These are phyloP conservation scores for Lenzites betulinus DNA, from an alignment of 768 basidiomycete species.

Conservation along the genomic window DNA sequence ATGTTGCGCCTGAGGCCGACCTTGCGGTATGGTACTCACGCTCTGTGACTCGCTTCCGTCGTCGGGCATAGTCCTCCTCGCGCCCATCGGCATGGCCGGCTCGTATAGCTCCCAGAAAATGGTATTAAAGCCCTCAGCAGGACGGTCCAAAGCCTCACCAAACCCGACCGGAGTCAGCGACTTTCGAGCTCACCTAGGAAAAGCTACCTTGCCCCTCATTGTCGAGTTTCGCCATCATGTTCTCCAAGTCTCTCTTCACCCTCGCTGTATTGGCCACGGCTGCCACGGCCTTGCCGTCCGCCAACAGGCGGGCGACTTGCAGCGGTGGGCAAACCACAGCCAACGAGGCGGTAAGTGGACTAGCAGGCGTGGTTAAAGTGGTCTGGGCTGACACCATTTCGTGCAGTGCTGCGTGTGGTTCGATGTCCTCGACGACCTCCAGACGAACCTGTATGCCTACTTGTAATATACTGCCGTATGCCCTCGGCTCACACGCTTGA, in stretches of 20 bases:
- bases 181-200: neutral
- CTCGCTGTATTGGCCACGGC: constrained; percentile 6
- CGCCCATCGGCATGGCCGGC: neutral
- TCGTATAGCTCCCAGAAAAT: no score
- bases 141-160: neutral
- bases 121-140: neutral
- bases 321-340: constrained; percentile 15
- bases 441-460: constrained; percentile 13
- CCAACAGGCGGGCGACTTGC: constrained; percentile 10
- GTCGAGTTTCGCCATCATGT: constrained; percentile 2
- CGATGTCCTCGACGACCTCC: constrained; percentile 43
- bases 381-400: neutral
- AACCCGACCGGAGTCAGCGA: neutral
- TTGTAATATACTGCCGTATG: constrained; percentile 12
- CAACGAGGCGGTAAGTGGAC: constrained; percentile 5
- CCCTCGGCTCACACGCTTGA: neutral
- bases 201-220: neutral
- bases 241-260: constrained; percentile 5
- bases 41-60: neutral
- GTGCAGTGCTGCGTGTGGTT: constrained; percentile 24
- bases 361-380: neutral
- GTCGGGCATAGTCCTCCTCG: neutral
- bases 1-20: neutral
- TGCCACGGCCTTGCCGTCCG: constrained; percentile 4
- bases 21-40: neutral